These are phyloP conservation scores for Phytomonas francai DNA, from an alignment of 208 protist species.

Conservation along the genomic window DNA sequence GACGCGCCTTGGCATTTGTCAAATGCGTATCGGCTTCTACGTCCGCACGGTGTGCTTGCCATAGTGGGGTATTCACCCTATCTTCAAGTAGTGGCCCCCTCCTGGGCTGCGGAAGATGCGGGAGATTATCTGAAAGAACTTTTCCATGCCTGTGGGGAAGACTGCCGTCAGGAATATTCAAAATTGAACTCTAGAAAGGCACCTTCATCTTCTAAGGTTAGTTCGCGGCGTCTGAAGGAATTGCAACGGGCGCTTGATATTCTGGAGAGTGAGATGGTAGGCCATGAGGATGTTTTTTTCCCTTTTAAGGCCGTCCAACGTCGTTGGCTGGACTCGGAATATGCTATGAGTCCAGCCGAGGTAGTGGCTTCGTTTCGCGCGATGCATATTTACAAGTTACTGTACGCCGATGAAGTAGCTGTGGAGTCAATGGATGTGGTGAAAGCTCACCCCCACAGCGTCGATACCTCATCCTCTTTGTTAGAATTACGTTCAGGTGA, in stretches of 20 bases:
- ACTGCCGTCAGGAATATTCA: slow-evolving; percentile 1
- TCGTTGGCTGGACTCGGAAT: slow-evolving; percentile 66
- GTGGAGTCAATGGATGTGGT: slow-evolving; percentile 10
- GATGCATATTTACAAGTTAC: slow-evolving; percentile 43
- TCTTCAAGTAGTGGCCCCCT: slow-evolving; percentile 32
- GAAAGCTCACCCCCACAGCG: too few species aligned
- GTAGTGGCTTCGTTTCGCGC: slow-evolving; percentile 34
- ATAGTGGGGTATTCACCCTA: slow-evolving; percentile 39
- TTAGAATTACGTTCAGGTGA: too few species aligned
- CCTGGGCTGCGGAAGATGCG: slow-evolving; percentile 31
- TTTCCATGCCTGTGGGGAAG: neutral
- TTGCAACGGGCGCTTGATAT: slow-evolving; percentile 23
- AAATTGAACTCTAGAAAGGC: neutral
- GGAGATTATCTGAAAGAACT: slow-evolving; percentile 25
- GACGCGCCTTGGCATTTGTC: slow-evolving; percentile 77
- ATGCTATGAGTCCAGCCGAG: slow-evolving; percentile 37
- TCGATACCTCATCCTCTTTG: too few species aligned
- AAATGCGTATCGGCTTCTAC: slow-evolving; percentile 50
- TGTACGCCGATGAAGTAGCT: slow-evolving; percentile 17
- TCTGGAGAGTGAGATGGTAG: slow-evolving; percentile 30
- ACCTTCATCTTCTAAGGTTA: neutral
- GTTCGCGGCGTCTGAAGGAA: neutral
- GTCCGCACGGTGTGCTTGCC: slow-evolving; percentile 65
- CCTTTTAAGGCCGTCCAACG: slow-evolving; percentile 59
- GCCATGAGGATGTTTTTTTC: slow-evolving; percentile 69